phyloP scores from a whole-genome alignment of 768 basidiomycete species.

The Mycena indigotica region DNA sequence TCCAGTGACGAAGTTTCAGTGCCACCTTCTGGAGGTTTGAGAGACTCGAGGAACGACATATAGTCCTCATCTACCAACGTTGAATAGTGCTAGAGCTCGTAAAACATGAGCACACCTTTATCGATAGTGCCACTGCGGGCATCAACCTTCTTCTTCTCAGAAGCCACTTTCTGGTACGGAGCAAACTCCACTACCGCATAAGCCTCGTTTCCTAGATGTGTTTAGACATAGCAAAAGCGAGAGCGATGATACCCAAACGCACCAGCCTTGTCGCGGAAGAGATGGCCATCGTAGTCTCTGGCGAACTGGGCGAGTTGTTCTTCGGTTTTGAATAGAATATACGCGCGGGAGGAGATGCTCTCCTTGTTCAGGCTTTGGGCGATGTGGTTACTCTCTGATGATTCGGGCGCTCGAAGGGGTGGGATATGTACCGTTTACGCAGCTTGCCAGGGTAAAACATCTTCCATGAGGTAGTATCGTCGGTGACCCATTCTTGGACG shows the following conservation, averaged over 20 bases:
- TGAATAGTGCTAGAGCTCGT: background rate
- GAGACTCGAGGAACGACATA: conserved; percentile 75
- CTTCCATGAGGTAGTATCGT: conserved; percentile 72
- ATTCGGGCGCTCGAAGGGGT: too few relatives aligned
- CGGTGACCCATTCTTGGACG: conserved; percentile 80
- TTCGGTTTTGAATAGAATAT: conserved; percentile 83
- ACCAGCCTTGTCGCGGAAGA: conserved; percentile 93
- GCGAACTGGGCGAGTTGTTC: conserved; percentile 75
- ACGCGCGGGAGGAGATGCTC: conserved; percentile 84
- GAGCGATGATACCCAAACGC: conserved; percentile 23
- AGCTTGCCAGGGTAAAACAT: conserved; percentile 67
- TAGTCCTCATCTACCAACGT: conserved; percentile 73
- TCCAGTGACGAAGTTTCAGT: conserved; percentile 67
- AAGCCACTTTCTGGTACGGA: conserved; percentile 84
- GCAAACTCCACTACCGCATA: conserved; percentile 92
- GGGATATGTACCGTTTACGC: conserved; percentile 57
- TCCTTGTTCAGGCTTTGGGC: conserved; percentile 73
- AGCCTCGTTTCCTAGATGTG: conserved; percentile 85
- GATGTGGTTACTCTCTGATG: conserved; percentile 20
- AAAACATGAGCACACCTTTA: conserved; percentile 56
- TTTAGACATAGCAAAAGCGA: conserved; percentile 2
- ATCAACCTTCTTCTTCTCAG: conserved; percentile 76
- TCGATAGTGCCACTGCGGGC: conserved; percentile 86
- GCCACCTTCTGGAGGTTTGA: conserved; percentile 54
- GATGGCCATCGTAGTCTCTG: conserved; percentile 85